phyloP scores from a whole-genome alignment of 345 rosid species.

The Eucalyptus curtisii region DNA sequence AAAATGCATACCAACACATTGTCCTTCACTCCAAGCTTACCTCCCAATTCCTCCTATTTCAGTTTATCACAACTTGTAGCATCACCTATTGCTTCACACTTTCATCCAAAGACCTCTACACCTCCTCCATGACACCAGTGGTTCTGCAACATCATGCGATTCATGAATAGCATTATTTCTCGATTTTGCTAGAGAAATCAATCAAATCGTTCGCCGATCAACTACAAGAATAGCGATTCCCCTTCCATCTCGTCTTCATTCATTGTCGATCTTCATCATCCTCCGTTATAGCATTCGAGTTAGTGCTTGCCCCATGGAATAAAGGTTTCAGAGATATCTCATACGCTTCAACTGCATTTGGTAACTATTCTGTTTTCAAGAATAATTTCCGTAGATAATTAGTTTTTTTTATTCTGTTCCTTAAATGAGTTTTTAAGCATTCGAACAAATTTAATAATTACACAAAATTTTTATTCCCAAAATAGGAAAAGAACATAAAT shows the following conservation, averaged over 20 bases:
- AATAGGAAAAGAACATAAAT: too few species aligned
- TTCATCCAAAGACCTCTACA: background rate
- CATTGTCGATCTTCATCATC: background rate
- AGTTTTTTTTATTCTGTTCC: too few species aligned
- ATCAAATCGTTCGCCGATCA: background rate
- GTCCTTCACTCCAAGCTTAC: background rate
- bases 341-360: background rate
- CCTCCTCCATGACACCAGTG: background rate
- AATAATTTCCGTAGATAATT: too few species aligned
- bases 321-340: background rate
- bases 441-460: fast-evolving
- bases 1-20: background rate
- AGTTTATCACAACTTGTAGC: too few species aligned
- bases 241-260: background rate
- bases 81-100: background rate
- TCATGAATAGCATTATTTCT: background rate
- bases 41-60: background rate
- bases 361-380: too few species aligned
- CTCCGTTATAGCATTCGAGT: background rate
- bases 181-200: background rate
- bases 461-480: fast-evolving
- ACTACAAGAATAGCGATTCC: background rate
- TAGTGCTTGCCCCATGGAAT: too few species aligned
- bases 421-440: fast-evolving
- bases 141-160: too few species aligned